Conservation (phyloP, 2,329 filamentous ascomycete genomes). For the Neopestalotiopsis rosae region DNA sequence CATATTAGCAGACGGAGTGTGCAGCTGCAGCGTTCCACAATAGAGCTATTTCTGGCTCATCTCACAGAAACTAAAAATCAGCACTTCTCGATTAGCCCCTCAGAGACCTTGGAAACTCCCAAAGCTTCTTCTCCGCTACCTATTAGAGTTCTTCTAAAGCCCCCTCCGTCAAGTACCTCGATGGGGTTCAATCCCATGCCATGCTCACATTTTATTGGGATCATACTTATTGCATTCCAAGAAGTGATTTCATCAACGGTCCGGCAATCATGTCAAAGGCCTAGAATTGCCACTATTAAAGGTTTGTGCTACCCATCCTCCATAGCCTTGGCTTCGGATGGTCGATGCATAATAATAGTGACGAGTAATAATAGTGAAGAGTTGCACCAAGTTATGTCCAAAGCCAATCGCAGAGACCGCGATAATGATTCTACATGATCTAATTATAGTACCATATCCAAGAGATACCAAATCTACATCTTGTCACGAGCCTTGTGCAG, state of each 20-base stretch:
- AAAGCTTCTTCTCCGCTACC: background rate
- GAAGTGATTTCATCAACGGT: background rate
- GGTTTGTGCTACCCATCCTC: background rate
- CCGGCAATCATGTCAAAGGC: background rate
- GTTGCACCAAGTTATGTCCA: background rate
- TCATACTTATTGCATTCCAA: background rate
- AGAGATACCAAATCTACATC: background rate
- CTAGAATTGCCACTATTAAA: background rate
- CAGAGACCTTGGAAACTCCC: background rate
- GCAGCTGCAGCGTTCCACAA: background rate
- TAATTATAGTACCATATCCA: background rate
- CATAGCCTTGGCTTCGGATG: background rate
- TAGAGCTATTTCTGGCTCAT: background rate
- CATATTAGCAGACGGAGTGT: background rate
- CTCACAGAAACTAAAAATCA: background rate
- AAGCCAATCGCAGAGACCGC: background rate
- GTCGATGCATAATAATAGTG: background rate
- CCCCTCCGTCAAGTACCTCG: background rate
- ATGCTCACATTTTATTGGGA: background rate
- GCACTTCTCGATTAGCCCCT: background rate
- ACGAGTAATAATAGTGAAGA: background rate
- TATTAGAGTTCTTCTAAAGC: background rate
- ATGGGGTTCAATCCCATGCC: background rate
- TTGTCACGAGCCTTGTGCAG: background rate
- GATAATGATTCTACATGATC: background rate